Evolutionary conservation across 192 early-diverging fungal species (phyloP).

Genomic region (Backusella circina): DNA sequence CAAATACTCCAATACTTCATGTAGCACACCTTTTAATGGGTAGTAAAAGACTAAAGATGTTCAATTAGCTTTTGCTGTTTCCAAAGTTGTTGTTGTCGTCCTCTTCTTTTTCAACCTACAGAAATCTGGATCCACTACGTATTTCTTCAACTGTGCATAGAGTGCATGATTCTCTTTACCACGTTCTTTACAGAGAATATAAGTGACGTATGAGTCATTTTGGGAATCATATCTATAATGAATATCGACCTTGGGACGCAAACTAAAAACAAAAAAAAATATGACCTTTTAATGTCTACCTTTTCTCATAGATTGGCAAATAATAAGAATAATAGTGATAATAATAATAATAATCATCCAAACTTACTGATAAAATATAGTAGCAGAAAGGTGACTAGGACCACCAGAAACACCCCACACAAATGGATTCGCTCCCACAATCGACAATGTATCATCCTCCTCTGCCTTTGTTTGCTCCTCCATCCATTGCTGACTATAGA

Average conservation of each 20-base stretch:
- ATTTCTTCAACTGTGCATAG: background rate
- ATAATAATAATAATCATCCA: no score
- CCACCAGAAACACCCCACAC: background rate
- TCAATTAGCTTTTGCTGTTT: background rate
- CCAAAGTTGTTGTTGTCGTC: background rate
- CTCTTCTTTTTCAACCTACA: background rate
- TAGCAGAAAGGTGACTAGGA: background rate
- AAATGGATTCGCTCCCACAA: background rate
- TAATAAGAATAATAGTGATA: no score
- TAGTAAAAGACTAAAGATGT: background rate
- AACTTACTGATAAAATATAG: background rate
- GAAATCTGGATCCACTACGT: constrained; percentile 1
- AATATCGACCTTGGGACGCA: constrained; percentile 3
- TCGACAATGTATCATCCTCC: background rate
- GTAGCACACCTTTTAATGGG: background rate
- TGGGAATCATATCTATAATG: background rate
- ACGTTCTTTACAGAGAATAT: background rate
- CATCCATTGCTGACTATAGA: constrained; percentile 9
- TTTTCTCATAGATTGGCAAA: background rate
- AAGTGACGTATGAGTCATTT: background rate
- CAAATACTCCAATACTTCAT: constrained; percentile 7
- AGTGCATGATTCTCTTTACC: background rate
- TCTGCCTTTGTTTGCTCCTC: constrained; percentile 4
- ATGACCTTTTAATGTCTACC: background rate
- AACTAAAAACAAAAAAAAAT: background rate